Evolutionary conservation across 306 rosid species (phyloP), one percentile per base, ranked within the genome.

Genomic region (Acacia crassicarpa): DNA sequence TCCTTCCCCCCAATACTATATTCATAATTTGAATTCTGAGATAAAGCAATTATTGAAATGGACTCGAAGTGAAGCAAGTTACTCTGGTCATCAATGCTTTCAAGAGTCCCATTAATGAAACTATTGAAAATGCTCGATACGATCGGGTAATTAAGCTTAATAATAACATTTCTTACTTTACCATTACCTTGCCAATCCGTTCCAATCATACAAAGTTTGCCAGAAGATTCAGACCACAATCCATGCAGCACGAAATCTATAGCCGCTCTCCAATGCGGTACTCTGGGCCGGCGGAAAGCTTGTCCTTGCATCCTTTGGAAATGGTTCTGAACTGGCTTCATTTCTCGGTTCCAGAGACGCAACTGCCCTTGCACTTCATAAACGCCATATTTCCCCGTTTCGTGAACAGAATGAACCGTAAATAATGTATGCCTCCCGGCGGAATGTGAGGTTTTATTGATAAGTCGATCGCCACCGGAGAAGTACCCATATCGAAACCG

Each of bases 161-260:
- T 81, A 90, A 90, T 82, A 78, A 82, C 94, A 77, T 75, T 59
- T 68, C 19, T 17, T 7, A 51, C 48, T 17, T 25, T 53, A 78
- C 84, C 90, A 45, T 74, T 74, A 77, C 84, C 89, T 41, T 71
- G 67, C 40, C 78, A 59, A 56, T 83, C 88, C 1, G 69, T 80
- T 80, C 98, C 97, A 43, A 93, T 58, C 99, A 95, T 91, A 74
- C 98, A 95, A 33, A 91, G 85, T 86, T 87, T 91, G 80, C 94
- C 92, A 25, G 92, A 86, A 51, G 88, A 72, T 76, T 89, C 87
- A 1, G 93, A 89, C 89, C 97, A 91, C 46, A 67, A 95, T 30
- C 98, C 97, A 8, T 32, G 30, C 5, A 93, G 88, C 78, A 48
- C 2, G 79, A 91, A 83, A 20, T 72, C 83, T 65, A 82, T 62